Evolutionary conservation across 805 yeast genomes (phyloP).

Genomic region (Sugiyamaella marilandica): DNA sequence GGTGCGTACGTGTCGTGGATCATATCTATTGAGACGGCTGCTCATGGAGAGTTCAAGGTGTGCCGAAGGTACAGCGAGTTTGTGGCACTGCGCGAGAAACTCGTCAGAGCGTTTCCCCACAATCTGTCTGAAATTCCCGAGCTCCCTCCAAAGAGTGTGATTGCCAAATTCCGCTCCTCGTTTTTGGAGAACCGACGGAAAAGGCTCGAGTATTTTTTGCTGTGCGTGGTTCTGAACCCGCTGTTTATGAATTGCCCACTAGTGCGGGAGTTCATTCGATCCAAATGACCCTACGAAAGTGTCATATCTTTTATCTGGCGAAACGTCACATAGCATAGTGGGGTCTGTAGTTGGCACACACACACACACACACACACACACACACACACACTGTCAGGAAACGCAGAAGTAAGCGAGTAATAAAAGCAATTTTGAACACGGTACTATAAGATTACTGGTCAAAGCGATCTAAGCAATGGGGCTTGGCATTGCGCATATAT

Average conservation of each 20-base stretch:
- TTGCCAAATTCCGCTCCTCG: conserved; percentile 29
- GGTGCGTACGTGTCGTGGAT: conserved; percentile 43
- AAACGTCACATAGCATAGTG: neutral
- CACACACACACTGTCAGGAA: too few species aligned
- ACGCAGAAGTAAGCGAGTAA: too few species aligned
- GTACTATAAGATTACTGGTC: too few species aligned
- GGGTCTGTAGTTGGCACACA: too few species aligned
- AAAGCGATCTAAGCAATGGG: too few species aligned
- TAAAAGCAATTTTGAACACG: too few species aligned
- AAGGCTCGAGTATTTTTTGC: conserved; percentile 43
- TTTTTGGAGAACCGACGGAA: conserved; percentile 38
- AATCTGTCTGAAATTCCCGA: conserved; percentile 38
- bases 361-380: too few species aligned
- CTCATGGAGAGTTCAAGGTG: conserved; percentile 37
- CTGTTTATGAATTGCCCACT: conserved; percentile 27
- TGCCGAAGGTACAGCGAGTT: conserved; percentile 66
- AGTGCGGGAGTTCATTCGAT: conserved; percentile 31
- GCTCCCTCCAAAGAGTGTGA: conserved; percentile 42
- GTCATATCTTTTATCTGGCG: neutral
- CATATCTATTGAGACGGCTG: conserved; percentile 35
- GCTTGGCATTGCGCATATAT: neutral
- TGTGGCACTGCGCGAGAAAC: conserved; percentile 40
- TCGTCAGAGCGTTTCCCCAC: conserved; percentile 37
- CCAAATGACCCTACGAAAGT: neutral
- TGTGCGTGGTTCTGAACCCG: conserved; percentile 44